Conservation (phyloP, 495 filamentous ascomycete species). For the Tuber umbilicatum region DNA sequence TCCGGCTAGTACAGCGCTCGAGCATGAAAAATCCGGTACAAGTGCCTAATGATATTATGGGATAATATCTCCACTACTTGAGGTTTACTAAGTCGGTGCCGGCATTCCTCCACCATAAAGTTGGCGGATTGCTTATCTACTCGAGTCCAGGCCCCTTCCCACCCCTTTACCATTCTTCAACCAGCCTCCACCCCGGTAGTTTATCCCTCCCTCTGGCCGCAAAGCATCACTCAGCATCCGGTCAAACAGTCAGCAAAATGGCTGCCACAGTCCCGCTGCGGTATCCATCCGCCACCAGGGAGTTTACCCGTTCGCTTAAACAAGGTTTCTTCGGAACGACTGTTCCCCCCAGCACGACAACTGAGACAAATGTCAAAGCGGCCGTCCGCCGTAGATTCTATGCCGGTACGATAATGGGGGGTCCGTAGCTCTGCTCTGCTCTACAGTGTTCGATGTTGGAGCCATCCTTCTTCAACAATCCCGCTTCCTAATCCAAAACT, state of each 20-base stretch:
- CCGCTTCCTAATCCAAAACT: neutral
- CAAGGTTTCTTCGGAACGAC: neutral
- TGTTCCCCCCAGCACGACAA: neutral
- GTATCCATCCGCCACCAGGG: neutral
- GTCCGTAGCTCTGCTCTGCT: neutral
- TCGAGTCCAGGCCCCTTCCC: neutral
- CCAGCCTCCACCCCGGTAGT: neutral
- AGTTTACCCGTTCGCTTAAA: neutral
- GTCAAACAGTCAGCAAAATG: neutral
- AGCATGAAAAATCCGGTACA: neutral
- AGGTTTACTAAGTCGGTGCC: neutral
- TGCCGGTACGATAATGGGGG: neutral
- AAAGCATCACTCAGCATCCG: neutral
- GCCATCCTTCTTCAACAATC: neutral
- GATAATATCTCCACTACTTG: neutral
- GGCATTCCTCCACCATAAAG: neutral
- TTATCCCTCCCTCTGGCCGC: neutral
- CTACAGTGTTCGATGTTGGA: neutral
- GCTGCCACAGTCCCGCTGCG: neutral
- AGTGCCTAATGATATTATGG: too few relatives aligned
- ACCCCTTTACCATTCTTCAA: neutral
- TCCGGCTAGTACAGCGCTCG: too few relatives aligned
- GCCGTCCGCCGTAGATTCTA: neutral
- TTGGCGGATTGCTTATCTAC: neutral
- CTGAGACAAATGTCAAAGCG: neutral